Evolutionary conservation across 257 asterid genomes (phyloP).

Genomic region (Capsicum baccatum): DNA sequence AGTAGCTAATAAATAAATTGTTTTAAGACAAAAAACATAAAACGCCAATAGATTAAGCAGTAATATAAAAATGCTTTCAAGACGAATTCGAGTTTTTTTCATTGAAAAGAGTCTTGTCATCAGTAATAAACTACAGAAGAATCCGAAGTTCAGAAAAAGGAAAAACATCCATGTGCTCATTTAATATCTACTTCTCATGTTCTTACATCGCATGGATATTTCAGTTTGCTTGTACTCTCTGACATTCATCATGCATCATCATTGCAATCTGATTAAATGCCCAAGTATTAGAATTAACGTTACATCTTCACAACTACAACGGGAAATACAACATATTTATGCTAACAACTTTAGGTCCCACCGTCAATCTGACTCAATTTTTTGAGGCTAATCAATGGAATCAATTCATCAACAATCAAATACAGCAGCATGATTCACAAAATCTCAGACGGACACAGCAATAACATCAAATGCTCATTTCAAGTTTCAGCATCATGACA

Average conservation of each 20-base stretch:
- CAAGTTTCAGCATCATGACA: constrained; percentile 6
- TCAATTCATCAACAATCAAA: constrained; percentile 25
- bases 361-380: constrained; percentile 10
- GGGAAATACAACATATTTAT: constrained; percentile 6
- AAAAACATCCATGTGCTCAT: constrained; percentile 37
- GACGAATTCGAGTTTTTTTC: background rate
- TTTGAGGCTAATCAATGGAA: constrained; percentile 13
- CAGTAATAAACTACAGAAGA: background rate
- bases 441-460: constrained; percentile 6
- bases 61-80: background rate
- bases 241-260: constrained; percentile 74
- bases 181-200: constrained; percentile 46
- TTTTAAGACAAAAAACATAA: background rate
- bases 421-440: constrained; percentile 31
- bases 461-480: constrained; percentile 7
- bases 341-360: constrained; percentile 7
- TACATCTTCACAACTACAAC: constrained; percentile 34
- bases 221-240: constrained; percentile 53
- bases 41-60: background rate
- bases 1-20: background rate
- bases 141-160: constrained; percentile 22
- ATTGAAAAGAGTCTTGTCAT: background rate
- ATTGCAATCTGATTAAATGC: constrained; percentile 69
- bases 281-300: constrained; percentile 48
- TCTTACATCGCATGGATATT: constrained; percentile 45